These are phyloP conservation scores for Hemisphaericaspora xylofermentans DNA, from an alignment of 1,139 yeast genomes.

Conservation along the genomic window DNA sequence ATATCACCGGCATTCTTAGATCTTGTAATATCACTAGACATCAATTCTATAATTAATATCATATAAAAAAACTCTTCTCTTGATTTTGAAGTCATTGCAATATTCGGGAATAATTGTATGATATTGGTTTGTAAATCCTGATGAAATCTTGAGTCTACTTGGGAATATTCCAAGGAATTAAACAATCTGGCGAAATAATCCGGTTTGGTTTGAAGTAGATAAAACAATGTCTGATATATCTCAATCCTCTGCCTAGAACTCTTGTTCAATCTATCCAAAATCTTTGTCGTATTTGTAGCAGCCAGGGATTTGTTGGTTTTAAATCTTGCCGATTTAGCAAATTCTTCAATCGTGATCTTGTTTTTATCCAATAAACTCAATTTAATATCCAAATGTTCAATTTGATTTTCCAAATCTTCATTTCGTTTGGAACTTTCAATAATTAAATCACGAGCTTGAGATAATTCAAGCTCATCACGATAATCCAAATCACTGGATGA, in stretches of 20 bases:
- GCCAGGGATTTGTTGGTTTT: conserved; percentile 38
- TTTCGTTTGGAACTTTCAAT: conserved; percentile 62
- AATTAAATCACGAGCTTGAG: conserved; percentile 65
- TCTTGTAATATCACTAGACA: conserved; percentile 44
- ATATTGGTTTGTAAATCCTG: conserved; percentile 47
- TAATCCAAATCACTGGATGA: conserved; percentile 76
- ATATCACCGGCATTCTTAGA: conserved; percentile 34
- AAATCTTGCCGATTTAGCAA: conserved; percentile 33
- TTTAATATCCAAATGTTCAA: conserved; percentile 80
- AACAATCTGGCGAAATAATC: conserved; percentile 62
- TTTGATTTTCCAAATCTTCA: conserved; percentile 67
- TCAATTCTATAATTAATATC: conserved; percentile 55
- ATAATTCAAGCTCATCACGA: conserved; percentile 72
- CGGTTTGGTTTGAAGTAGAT: conserved; percentile 83
- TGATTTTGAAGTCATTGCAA: conserved; percentile 31
- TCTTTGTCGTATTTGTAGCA: conserved; percentile 17
- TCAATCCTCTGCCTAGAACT: conserved; percentile 49
- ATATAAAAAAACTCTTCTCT: conserved; percentile 78
- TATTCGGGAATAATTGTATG: conserved; percentile 48
- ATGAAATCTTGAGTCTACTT: conserved; percentile 21
- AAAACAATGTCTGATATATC: conserved; percentile 74
- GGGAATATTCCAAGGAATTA: conserved; percentile 20
- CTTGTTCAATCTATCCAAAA: conserved; percentile 34
- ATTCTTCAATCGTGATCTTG: conserved; percentile 76
- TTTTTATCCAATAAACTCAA: conserved; percentile 76